Evolutionary conservation across 2,329 filamentous ascomycete genomes (phyloP), one percentile per base, ranked within the genome.

Genomic region (Decorospora gaudefroyi): DNA sequence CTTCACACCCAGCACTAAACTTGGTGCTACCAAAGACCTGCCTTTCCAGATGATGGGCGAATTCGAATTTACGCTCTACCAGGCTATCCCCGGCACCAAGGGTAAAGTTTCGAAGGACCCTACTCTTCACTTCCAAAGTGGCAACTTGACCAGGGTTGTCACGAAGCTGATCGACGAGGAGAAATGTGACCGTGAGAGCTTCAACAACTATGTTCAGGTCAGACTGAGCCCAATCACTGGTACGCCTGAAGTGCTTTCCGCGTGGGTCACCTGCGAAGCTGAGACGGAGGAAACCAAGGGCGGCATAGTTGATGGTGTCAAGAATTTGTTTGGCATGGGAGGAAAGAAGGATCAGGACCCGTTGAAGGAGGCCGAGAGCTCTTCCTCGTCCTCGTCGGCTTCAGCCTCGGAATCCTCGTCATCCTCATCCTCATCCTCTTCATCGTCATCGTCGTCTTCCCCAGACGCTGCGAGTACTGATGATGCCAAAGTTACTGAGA

Each of bases 251-350:
- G 80, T 97, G 37, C 71, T 80, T 42, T 83, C 83, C 59, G 87
- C 87, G n/a, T 80, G 80, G 43, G 85, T 93, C 4, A 91, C 91
- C 68, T 99, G 93, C 64, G 88, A 95, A 67, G 82, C 86, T 17
- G 88, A 95, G 38, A 79, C 78, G 4, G 69, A 73, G 6, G 83
- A 85, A 32, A 83, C 83, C 71, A 89, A 90, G 68, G 88, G 88
- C 53, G 85, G 86, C 37, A 81, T 97, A 34, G 88, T 96, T 33
- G 92, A 96, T 64, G 91, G 90, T 29, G 89, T 97, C 55, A 99
- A 99, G 78, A 95, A 91, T 54, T 82, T 96, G 51, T 95, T 99
- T 65, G 93, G 93, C 4, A 91, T 97, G 66, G 93, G 92, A 17
- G 88, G 88, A 63, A 90, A 89, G 74, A 95, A 95, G 52, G 88